These are phyloP conservation scores for Coelastrella sp. DNA, from an alignment of 139 green algal species.

Conservation along the genomic window DNA sequence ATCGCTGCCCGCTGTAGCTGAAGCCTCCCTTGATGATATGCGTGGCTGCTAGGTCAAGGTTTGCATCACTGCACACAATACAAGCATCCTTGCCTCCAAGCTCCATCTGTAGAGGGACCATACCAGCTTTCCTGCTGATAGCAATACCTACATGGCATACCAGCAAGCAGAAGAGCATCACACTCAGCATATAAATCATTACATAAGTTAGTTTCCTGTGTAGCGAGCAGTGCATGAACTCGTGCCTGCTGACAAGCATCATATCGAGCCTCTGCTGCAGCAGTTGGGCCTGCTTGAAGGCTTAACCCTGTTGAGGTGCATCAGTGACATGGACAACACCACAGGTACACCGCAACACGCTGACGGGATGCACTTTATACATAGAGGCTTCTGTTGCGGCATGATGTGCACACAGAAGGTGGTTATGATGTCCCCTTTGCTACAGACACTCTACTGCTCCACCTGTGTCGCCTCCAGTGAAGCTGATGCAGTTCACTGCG, in stretches of 20 bases:
- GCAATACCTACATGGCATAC: slow-evolving; percentile 24
- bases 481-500: slow-evolving; percentile 48
- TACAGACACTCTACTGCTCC: neutral
- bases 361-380: no score
- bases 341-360: no score
- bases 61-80: slow-evolving; percentile 77
- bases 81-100: slow-evolving; percentile 94
- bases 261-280: no score
- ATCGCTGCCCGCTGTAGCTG: slow-evolving; percentile 91
- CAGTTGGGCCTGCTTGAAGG: no score
- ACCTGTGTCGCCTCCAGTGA: slow-evolving; percentile 44
- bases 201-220: slow-evolving; percentile 66
- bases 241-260: no score
- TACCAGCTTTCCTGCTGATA: slow-evolving; percentile 83
- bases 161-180: slow-evolving; percentile 26
- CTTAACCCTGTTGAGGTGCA: no score
- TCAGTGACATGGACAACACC: no score
- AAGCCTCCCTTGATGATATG: slow-evolving; percentile 96
- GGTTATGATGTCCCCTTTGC: no score
- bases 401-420: no score
- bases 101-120: slow-evolving; percentile 98
- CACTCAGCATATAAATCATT: slow-evolving; percentile 6
- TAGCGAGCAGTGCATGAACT: no score
- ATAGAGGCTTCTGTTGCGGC: no score
- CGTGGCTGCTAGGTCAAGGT: slow-evolving; percentile 88